These are phyloP conservation scores for Aspergillus versicolor DNA, from an alignment of 2,329 filamentous ascomycete species.

Conservation along the genomic window DNA sequence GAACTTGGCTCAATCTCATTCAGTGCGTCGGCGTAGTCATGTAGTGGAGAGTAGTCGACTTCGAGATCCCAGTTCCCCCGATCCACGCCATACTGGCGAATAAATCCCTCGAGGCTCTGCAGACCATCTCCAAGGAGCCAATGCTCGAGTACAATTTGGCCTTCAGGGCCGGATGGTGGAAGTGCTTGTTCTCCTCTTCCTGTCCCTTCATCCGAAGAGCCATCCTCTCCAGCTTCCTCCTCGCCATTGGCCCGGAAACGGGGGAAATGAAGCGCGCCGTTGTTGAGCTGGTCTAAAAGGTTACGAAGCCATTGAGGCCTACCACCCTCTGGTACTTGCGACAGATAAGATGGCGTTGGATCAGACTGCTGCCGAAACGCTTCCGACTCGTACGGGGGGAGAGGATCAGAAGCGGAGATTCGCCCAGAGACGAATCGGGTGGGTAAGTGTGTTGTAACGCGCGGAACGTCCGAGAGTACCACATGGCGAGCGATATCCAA, in stretches of 20 bases:
- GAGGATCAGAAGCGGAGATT: constrained; percentile 76
- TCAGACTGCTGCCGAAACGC: constrained; percentile 36
- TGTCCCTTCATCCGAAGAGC: constrained; percentile 8
- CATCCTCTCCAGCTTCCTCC: constrained; percentile 17
- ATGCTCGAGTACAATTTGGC: constrained; percentile 30
- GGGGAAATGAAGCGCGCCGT: constrained; percentile 29
- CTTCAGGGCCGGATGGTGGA: constrained; percentile 23
- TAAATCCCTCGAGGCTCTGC: constrained; percentile 34
- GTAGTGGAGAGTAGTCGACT: constrained; percentile 34
- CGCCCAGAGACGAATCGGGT: constrained; percentile 61
- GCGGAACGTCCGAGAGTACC: constrained; percentile 72
- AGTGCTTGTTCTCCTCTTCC: constrained; percentile 16
- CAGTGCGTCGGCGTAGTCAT: constrained; percentile 37
- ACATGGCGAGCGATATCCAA: constrained; percentile 70
- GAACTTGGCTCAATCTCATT: constrained; percentile 25
- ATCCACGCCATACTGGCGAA: constrained; percentile 41
- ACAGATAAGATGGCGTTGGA: constrained; percentile 32
- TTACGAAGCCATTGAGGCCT: constrained; percentile 38
- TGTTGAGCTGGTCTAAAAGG: constrained; percentile 36
- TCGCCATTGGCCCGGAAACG: constrained; percentile 21
- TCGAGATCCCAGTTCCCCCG: constrained; percentile 43
- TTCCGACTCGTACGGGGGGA: constrained; percentile 64
- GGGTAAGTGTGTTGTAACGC: constrained; percentile 69
- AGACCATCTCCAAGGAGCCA: constrained; percentile 37
- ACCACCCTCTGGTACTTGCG: constrained; percentile 30